Conservation (phyloP, 345 rosid species). For the Lagerstroemia speciosa region DNA sequence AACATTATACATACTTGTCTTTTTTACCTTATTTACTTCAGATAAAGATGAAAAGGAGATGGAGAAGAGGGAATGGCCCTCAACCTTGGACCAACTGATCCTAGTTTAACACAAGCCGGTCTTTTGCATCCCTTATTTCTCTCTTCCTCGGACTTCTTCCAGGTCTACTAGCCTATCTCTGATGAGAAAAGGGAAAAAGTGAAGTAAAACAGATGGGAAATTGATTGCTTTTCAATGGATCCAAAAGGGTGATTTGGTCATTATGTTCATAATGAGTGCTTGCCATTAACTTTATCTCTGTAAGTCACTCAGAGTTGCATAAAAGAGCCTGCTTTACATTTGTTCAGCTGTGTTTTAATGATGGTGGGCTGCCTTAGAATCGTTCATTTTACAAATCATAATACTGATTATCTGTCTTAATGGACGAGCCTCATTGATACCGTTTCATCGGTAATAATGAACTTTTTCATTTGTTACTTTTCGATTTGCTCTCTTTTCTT, state of each 20-base stretch:
- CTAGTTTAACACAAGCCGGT: too few relatives aligned
- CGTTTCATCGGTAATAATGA: not conserved
- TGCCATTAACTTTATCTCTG: slow-evolving; percentile 1
- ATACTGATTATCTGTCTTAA: not conserved
- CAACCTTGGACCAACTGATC: too few relatives aligned
- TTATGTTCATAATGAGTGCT: not conserved
- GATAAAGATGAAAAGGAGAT: too few relatives aligned
- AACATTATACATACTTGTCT: not conserved
- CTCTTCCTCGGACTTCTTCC: too few relatives aligned
- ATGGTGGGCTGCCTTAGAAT: not conserved
- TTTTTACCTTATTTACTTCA: too few relatives aligned
- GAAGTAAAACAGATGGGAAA: not conserved
- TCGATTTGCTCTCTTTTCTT: not conserved
- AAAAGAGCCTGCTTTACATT: not conserved
- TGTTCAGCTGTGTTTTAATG: not conserved
- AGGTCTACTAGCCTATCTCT: too few relatives aligned
- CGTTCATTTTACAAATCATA: not conserved
- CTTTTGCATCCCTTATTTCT: too few relatives aligned
- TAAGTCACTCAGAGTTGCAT: not conserved
- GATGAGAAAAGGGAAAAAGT: not conserved
- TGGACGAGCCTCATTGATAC: not conserved
- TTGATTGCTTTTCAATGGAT: not conserved
- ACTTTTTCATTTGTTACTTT: not conserved
- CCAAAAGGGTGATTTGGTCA: not conserved
- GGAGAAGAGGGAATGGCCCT: too few relatives aligned